Conservation (phyloP, 495 filamentous ascomycete species). For the Podospora didyma region DNA sequence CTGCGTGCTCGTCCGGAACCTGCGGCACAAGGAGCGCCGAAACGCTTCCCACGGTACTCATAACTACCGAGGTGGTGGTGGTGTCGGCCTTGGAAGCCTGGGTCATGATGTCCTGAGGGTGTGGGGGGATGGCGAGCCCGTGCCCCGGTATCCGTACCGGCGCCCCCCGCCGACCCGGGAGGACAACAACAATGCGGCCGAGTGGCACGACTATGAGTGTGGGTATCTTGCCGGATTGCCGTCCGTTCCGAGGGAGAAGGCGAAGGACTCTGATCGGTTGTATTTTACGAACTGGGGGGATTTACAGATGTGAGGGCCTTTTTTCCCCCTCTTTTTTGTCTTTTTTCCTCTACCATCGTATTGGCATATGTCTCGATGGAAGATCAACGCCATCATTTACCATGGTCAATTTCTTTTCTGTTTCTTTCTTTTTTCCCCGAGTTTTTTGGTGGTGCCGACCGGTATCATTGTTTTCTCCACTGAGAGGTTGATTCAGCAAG, state of each 20-base stretch:
- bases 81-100: too few relatives aligned
- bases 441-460: too few relatives aligned
- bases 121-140: slow-evolving; percentile 18
- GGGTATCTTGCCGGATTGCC: slow-evolving; percentile 13
- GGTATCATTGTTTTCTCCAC: too few relatives aligned
- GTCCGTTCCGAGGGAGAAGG: slow-evolving; percentile 4
- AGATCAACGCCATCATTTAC: too few relatives aligned
- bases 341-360: too few relatives aligned
- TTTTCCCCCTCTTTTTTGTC: too few relatives aligned
- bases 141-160: slow-evolving; percentile 7
- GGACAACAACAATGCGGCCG: background rate
- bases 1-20: slow-evolving; percentile 13
- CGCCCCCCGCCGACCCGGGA: slow-evolving; percentile 2
- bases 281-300: slow-evolving; percentile 8
- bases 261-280: background rate
- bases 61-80: too few relatives aligned
- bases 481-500: too few relatives aligned
- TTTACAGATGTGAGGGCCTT: slow-evolving; percentile 4
- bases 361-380: too few relatives aligned
- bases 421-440: too few relatives aligned
- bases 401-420: too few relatives aligned
- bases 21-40: slow-evolving; percentile 5
- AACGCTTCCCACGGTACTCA: too few relatives aligned
- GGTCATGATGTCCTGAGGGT: background rate
- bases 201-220: slow-evolving; percentile 12